These are phyloP conservation scores for Pseudomonodictys pantanalensis DNA, from an alignment of 495 filamentous ascomycete species.

Conservation along the genomic window DNA sequence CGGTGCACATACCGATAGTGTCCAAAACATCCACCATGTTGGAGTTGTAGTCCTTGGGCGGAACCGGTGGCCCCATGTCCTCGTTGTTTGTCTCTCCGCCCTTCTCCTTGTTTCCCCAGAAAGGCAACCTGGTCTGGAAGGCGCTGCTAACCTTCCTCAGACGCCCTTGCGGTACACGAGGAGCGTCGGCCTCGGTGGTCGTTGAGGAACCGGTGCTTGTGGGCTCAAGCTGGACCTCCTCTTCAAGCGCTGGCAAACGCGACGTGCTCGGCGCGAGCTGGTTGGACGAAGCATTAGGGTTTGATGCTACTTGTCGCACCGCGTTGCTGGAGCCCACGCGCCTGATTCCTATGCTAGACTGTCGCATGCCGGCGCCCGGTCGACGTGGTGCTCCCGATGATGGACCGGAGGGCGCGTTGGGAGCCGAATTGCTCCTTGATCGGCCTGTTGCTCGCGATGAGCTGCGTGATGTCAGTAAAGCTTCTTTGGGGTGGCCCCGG, in stretches of 20 bases:
- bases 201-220: background rate
- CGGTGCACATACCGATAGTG: slow-evolving; percentile 31
- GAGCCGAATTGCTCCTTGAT: slow-evolving; percentile 1
- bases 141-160: slow-evolving; percentile 18
- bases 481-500: background rate
- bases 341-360: slow-evolving; percentile 30
- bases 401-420: background rate
- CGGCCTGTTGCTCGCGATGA: background rate
- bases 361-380: slow-evolving; percentile 6
- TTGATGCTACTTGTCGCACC: slow-evolving; percentile 1
- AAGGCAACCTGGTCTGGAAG: slow-evolving; percentile 3
- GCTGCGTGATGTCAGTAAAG: slow-evolving; percentile 12
- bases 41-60: slow-evolving; percentile 2
- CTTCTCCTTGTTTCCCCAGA: slow-evolving; percentile 1
- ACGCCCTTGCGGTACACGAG: slow-evolving; percentile 7
- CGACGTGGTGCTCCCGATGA: background rate
- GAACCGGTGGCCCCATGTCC: background rate
- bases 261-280: background rate
- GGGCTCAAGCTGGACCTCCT: slow-evolving; percentile 8
- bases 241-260: slow-evolving; percentile 15
- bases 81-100: background rate
- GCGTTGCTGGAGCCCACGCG: slow-evolving; percentile 16
- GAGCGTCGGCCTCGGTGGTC: background rate
- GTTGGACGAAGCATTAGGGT: background rate
- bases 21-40: slow-evolving; percentile 71